Base-by-base conservation (phyloP, 176 grass and related monocot species). In the Pontederia crassipes region DNA sequence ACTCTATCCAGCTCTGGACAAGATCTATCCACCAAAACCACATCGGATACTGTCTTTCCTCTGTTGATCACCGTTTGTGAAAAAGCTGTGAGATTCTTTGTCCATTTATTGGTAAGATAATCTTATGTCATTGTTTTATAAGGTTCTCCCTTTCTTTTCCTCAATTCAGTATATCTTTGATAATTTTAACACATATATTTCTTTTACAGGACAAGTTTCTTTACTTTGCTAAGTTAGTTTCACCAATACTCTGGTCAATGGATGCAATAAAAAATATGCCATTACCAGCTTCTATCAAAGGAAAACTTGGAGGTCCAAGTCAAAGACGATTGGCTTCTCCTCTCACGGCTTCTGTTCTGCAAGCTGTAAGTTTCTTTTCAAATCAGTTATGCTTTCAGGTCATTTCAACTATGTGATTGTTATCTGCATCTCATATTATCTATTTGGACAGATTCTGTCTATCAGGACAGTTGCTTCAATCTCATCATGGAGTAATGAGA, bases 231-330 rank as follows among this genome's bases (percentile, higher is more conserved):
- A 79, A 83, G 60, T 66, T 68, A 45, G 79, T 77, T 73, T 82
- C 72, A 75, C 78, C 62, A 57, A 11, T 85, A 82, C 84, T 96
- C 65, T 87, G 86, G 86, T 82, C 77, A 69, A 69, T 28, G 67
- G 65, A 64, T 81, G 61, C 20, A 12, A 5, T 62, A 17, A 74
- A 80, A 2, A 58, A 72, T 60, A 77, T 65, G 50, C 68, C 84
- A 55, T 87, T 96, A 75, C 91, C 91, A 0, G 68, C 52, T 68
- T 90, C 91, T 80, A 62, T 96, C 57, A 96, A 84, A 78, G 91
- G 91, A 75, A 90, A 84, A 70, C 86, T 96, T 73, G 91, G 91
- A 54, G 91, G 91, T 17, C 91, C 80, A 27, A 90, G 91, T 59
- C 81, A 87, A 53, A 77, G 91, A 55, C 86, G 91, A 49, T 80